These are phyloP conservation scores for Sporothrix variecibatus DNA, from an alignment of 2,329 filamentous ascomycete genomes.

Conservation along the genomic window DNA sequence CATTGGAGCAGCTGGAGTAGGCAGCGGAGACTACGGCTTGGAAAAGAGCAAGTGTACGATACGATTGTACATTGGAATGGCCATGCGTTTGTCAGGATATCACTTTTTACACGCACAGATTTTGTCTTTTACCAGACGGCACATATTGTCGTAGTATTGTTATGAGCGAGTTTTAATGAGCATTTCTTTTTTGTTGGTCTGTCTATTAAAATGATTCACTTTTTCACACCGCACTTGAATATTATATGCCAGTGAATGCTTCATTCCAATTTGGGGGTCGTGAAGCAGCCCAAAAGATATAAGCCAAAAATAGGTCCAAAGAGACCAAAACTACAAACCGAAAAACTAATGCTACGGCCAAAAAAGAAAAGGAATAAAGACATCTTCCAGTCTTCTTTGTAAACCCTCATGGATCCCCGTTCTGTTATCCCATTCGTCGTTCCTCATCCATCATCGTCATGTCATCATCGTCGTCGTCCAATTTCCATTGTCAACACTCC, in stretches of 20 bases:
- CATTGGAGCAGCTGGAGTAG: constrained; percentile 67
- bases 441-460: background rate
- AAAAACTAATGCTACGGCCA: constrained; percentile 3
- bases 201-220: background rate
- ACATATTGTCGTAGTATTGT: background rate
- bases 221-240: background rate
- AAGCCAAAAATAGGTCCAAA: background rate
- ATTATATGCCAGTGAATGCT: background rate
- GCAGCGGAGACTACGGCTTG: background rate
- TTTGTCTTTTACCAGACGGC: background rate
- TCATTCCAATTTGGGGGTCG: background rate
- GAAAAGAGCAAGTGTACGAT: constrained; percentile 16
- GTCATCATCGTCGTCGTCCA: background rate
- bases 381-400: background rate
- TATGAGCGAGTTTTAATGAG: constrained; percentile 20
- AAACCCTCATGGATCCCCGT: background rate
- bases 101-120: background rate
- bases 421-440: background rate
- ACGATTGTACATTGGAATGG: background rate
- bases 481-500: background rate
- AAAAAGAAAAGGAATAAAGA: background rate
- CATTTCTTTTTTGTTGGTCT: background rate
- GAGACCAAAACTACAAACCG: background rate
- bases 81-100: background rate
- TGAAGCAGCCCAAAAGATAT: background rate